These are phyloP conservation scores for Hypocreales sp. DNA, from an alignment of 2,329 filamentous ascomycete genomes.

Conservation along the genomic window DNA sequence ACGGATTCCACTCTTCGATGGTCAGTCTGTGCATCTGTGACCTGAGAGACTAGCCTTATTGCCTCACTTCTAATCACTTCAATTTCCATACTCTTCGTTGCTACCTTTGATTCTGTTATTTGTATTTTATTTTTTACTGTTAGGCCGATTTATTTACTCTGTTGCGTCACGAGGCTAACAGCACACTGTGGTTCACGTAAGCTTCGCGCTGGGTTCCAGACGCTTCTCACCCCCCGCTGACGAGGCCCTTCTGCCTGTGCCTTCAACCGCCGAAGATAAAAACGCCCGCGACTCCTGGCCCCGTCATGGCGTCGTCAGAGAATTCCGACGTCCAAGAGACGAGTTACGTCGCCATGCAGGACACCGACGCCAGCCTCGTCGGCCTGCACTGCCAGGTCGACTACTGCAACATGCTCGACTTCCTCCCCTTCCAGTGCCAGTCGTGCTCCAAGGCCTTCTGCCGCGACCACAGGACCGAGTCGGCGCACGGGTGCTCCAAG, in stretches of 20 bases:
- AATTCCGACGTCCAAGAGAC: slow-evolving; percentile 25
- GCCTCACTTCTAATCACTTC: too few species aligned
- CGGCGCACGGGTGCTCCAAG: slow-evolving; percentile 53
- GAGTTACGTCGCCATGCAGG: slow-evolving; percentile 58
- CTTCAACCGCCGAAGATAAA: too few species aligned
- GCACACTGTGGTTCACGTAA: too few species aligned
- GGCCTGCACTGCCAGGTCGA: slow-evolving; percentile 82
- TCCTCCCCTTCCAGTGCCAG: slow-evolving; percentile 87
- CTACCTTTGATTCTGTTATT: too few species aligned
- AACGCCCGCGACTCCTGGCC: too few species aligned
- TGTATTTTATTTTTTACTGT: too few species aligned
- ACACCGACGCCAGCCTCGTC: slow-evolving; percentile 57
- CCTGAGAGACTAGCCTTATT: too few species aligned
- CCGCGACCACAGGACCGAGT: slow-evolving; percentile 83
- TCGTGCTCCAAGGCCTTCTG: slow-evolving; percentile 78
- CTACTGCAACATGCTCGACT: slow-evolving; percentile 91
- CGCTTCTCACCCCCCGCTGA: slow-evolving; percentile 10
- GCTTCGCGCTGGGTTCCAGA: slow-evolving; percentile 12
- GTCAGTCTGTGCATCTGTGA: too few species aligned
- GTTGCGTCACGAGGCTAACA: too few species aligned
- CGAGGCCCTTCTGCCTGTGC: slow-evolving; percentile 3
- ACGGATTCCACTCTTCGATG: too few species aligned
- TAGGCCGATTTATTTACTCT: too few species aligned
- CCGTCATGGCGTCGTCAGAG: slow-evolving; percentile 36
- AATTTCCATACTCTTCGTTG: too few species aligned